A percentile compares a stretch with the other conserved stretches of the same genome.
Evolutionary conservation across 2,329 filamentous ascomycete species (phyloP).

Genomic region (Diplodia scrobiculata): DNA sequence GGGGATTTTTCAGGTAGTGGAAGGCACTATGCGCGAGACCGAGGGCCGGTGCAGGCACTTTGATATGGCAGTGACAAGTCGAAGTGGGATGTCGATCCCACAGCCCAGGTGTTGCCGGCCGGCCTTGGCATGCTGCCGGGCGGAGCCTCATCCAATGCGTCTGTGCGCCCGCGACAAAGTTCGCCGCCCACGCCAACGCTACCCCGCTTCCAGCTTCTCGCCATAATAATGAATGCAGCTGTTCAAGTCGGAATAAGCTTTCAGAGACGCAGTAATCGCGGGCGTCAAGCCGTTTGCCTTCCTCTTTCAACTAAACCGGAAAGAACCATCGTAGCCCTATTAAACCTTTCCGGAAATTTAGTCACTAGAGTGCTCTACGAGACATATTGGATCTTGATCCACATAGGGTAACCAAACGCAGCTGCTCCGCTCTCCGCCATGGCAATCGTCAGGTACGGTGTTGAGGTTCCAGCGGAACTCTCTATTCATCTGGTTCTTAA

Average conservation of each 20-base stretch:
- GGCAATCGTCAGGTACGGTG: not conserved
- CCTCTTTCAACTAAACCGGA: not conserved
- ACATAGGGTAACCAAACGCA: not conserved
- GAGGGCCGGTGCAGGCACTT: slow-evolving; percentile 13
- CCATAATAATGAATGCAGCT: not conserved
- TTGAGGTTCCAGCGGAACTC: not conserved
- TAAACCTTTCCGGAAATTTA: not conserved
- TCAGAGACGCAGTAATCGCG: not conserved
- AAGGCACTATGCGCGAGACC: slow-evolving; percentile 23
- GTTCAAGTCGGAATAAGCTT: not conserved
- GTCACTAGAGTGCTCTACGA: not conserved
- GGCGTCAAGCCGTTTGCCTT: too few species aligned
- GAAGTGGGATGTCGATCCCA: slow-evolving; percentile 28
- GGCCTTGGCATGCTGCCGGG: slow-evolving; percentile 17
- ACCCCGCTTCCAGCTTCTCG: not conserved
- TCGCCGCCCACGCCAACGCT: not conserved
- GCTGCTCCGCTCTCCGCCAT: not conserved
- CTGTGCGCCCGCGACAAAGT: slow-evolving; percentile 1
- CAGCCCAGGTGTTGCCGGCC: slow-evolving; percentile 12
- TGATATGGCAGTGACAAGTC: slow-evolving; percentile 24
- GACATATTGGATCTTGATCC: not conserved
- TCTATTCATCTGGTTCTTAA: not conserved
- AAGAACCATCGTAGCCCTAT: not conserved
- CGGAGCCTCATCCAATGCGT: slow-evolving; percentile 20
- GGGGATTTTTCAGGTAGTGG: not conserved